Percentiles rank a stretch among this genome's conserved stretches.
Evolutionary conservation across 208 protist species (phyloP).

Genomic region (Paratrypanosoma confusum): DNA sequence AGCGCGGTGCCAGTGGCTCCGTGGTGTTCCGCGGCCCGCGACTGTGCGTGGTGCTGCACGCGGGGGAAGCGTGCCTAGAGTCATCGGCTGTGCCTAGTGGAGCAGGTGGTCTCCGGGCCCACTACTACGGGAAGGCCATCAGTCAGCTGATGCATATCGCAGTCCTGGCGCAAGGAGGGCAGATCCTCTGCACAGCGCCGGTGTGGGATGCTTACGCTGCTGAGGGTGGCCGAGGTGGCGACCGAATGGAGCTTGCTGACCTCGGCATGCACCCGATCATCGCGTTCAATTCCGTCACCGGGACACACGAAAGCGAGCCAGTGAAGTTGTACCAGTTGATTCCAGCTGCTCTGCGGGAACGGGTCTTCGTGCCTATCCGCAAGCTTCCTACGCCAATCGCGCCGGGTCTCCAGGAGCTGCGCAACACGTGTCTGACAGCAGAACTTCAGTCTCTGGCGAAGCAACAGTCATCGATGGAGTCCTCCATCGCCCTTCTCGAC

Average conservation of each 20-base stretch:
- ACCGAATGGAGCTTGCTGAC: too few species aligned
- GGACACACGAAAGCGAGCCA: slow-evolving; percentile 57
- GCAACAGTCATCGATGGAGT: slow-evolving; percentile 27
- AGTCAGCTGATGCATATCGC: slow-evolving; percentile 64
- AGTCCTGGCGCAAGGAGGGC: slow-evolving; percentile 63
- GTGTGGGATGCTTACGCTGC: slow-evolving; percentile 53
- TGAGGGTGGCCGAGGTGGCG: slow-evolving; percentile 41
- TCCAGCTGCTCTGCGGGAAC: slow-evolving; percentile 26
- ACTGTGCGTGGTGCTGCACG: slow-evolving; percentile 63
- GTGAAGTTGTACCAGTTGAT: slow-evolving; percentile 51
- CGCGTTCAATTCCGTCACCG: slow-evolving; percentile 57
- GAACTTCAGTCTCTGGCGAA: slow-evolving; percentile 55
- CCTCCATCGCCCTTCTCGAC: slow-evolving; percentile 31
- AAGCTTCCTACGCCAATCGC: slow-evolving; percentile 18
- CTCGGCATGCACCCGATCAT: slow-evolving; percentile 50
- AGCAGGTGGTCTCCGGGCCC: slow-evolving; percentile 35
- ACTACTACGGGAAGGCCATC: slow-evolving; percentile 78
- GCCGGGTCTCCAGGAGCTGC: slow-evolving; percentile 31
- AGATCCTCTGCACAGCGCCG: slow-evolving; percentile 52
- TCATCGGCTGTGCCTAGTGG: slow-evolving; percentile 37
- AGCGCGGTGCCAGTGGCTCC: too few species aligned
- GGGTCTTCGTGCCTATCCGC: slow-evolving; percentile 26
- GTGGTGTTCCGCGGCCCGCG: slow-evolving; percentile 57
- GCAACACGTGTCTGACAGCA: slow-evolving; percentile 29
- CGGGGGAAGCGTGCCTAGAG: slow-evolving; percentile 57